These are phyloP conservation scores for Sporisorium sorghi DNA, from an alignment of 1,284 basidiomycete genomes.

Conservation along the genomic window DNA sequence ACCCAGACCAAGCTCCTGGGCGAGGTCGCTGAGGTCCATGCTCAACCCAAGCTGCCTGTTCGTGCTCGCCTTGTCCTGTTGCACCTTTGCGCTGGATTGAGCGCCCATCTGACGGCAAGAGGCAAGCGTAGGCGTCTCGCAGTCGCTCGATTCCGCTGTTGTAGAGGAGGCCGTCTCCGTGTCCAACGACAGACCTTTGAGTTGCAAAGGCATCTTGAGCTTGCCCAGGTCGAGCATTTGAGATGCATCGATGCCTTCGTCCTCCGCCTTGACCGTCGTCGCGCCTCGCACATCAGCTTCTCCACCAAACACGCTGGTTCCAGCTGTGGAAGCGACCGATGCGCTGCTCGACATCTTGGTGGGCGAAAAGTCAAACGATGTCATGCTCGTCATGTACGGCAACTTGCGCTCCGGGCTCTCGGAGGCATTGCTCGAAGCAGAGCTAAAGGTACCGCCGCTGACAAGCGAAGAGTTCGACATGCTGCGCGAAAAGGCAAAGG, in stretches of 20 bases:
- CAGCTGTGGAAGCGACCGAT: slow-evolving; percentile 42
- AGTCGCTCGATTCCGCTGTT: slow-evolving; percentile 43
- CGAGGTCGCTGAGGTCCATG: slow-evolving; percentile 54
- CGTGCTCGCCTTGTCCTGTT: slow-evolving; percentile 11
- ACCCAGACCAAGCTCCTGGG: slow-evolving; percentile 51
- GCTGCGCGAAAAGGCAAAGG: slow-evolving; percentile 52
- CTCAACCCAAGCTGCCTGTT: slow-evolving; percentile 44
- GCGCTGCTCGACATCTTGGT: slow-evolving; percentile 39
- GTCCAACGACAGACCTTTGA: slow-evolving; percentile 15
- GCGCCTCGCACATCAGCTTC: slow-evolving; percentile 16
- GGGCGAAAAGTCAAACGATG: slow-evolving; percentile 38
- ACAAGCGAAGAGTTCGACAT: slow-evolving; percentile 49
- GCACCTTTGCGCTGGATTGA: neutral
- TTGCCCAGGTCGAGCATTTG: slow-evolving; percentile 7
- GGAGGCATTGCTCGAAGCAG: slow-evolving; percentile 45
- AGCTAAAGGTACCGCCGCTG: slow-evolving; percentile 50
- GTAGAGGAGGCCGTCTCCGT: neutral
- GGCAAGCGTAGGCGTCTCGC: slow-evolving; percentile 51
- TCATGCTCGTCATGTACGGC: slow-evolving; percentile 24
- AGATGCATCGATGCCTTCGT: neutral
- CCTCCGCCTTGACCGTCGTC: slow-evolving; percentile 2
- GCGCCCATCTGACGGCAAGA: slow-evolving; percentile 45
- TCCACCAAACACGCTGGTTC: slow-evolving; percentile 42
- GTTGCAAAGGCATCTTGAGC: slow-evolving; percentile 45
- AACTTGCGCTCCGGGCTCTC: slow-evolving; percentile 46